Evolutionary conservation across 192 early-diverging fungal species (phyloP), one percentile per base, ranked within the genome.

Genomic region (Coemansia sp.): DNA sequence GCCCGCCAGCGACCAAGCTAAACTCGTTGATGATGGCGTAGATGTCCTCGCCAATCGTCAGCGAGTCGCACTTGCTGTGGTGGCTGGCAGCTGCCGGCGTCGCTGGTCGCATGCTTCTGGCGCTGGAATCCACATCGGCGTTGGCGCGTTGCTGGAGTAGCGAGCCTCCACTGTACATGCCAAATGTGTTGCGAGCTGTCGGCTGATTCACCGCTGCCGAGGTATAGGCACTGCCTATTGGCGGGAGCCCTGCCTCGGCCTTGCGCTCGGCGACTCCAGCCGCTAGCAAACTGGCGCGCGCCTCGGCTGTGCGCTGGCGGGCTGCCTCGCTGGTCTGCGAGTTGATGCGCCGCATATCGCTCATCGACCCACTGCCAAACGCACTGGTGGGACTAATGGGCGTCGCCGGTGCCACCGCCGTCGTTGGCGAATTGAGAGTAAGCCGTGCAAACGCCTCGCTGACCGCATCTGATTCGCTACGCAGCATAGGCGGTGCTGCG

Each of bases 41-140:
- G n/a, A 80, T 62, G 24, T 80, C 77, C n/a, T 80, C 72, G 60
- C 77, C 77, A 23, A 79, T 67, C 11, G 77, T 80, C 53, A 80
- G 51, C 62, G 77, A 74, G 31, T 80, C 77, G 16, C 63, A 45
- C 35, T 67, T 66, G 48, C 20, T 43, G 26, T 64, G 62, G 20
- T 43, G 20, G 43, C 56, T 42, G 3, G 8, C 34, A n/a, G 8
- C 34, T 5, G 10, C 16, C 35, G 36, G 10, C 37, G 20, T 42
- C 23, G 9, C 50, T 9, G 4, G 33, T 34, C 38, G 23, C 35
- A 35, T 62, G 56, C 48, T 42, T 40, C 51, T 42, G 11, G 24
- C 58, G 35, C 55, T 36, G 3, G 24, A 16, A 18, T 51, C 51
- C 26, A 5, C 24, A 31, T 53, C 28, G 21, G 23, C 11, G 36